Base-by-base conservation (phyloP, 306 rosid genomes). In the Datisca glomerata region DNA sequence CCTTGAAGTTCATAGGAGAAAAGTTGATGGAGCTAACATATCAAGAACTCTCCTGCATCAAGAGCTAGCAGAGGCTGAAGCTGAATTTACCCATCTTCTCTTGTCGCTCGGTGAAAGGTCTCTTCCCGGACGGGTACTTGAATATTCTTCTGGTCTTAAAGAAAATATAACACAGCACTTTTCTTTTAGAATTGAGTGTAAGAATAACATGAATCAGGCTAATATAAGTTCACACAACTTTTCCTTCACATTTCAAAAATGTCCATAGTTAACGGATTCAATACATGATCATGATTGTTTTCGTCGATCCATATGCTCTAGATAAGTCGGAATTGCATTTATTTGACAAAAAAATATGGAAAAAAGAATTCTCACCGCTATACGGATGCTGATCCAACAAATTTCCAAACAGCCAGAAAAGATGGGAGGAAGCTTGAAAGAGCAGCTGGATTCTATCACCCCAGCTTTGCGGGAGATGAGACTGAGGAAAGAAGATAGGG, bases 61-160 rank as follows among this genome's bases (percentile, higher is more conserved):
- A 55, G 84, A 89, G 64, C 66, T 89, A 76, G 98, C 95, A 4
- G 93, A 89, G 65, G 92, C 92, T 3, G 93, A 89, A 63, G 98
- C 98, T 35, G 95, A 89, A 51, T 80, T 77, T 28, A 89, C 98
- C 7, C 95, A 84, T 70, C 98, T 89, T 64, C 92, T 89, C 31
- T 55, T 84, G 74, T 80, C 92, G 37, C 98, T 89, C 3, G 95
- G 86, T n/a, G 96, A 89, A 80, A 60, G 81, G 43, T 80, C 93
- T 50, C 80, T 80, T 29, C 95, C 95, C 12, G 91, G 81, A 66
- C 67, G 98, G 98, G 98, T 89, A 84, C 12, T 24, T 44, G 12
- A 18, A 40, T 49, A 20, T 24, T 50, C 13, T 8, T 36, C 23
- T 4, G 4, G 33, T 28, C 11, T 38, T 32, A 31, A 18, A 8